Evolutionary conservation across 257 asterid genomes (phyloP), one percentile per base, ranked within the genome.

Genomic region (Ajuga chamaepitys): DNA sequence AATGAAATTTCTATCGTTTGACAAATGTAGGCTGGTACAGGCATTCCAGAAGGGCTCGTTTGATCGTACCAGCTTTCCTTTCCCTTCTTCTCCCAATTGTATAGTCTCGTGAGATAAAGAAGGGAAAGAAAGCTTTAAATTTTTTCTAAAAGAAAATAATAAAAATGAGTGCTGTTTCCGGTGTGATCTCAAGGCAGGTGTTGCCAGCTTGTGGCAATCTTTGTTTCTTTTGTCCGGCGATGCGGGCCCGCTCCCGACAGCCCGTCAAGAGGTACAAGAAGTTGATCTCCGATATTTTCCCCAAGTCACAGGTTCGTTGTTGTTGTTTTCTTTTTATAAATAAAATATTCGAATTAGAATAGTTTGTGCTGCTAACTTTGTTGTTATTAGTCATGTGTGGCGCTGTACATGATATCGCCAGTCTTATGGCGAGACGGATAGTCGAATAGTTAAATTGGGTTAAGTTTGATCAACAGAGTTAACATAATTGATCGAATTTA

Each of bases 241-340:
- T 93, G 89, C 78, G 99, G 37, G 79, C 97, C 1, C 81, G 99
- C 87, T 93, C 99, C 37, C 71, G 99, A 71, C 99, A 93, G 84
- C 99, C 99, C 11, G 99, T 93, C 55, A 93, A 89, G 91, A 86
- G 99, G 79, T 93, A 93, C 88, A 93, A 93, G 92, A 89, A 93
- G 79, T 76, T 93, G 95, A 86, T 93, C 20, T 62, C 97, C 8
- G 99, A 93, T 48, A 89, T 89, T 54, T 93, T 93, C 46, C 94
- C 98, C 54, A 78, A 77, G 14, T 53, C 78, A 50, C 93, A 80
- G 99, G 99, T 93, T 47, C 38, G 97, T 80, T 64, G 68, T 11
- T 16, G 46, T 25, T 50, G 25, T 35, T 22, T 21, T 14, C 9
- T 25, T 21, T 48, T 44, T 56, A 11, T 14, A 46, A 28, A 50